Percentiles rank a stretch among this genome's conserved stretches.
Evolutionary conservation across 2,329 filamentous ascomycete species (phyloP).

Genomic region (Aspergillus latus): DNA sequence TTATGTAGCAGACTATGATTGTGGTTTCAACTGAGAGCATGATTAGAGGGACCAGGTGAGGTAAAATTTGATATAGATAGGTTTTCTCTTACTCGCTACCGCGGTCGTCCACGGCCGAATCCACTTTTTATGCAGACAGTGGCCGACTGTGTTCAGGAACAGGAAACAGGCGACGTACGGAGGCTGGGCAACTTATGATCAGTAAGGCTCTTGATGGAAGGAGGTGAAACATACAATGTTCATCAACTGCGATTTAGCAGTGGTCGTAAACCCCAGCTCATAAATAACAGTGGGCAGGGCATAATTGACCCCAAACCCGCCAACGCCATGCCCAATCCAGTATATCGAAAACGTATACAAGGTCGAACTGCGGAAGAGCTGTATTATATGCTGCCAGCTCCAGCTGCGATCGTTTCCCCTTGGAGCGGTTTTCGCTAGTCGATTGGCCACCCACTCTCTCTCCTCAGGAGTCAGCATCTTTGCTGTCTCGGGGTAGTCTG

Average conservation of each 20-base stretch:
- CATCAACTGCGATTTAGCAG: conserved; percentile 46
- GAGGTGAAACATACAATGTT: conserved; percentile 35
- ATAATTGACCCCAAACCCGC: conserved; percentile 44
- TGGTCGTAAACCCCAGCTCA: conserved; percentile 44
- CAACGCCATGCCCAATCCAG: conserved; percentile 47
- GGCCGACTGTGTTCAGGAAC: conserved; percentile 38
- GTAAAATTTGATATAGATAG: no score
- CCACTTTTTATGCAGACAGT: conserved; percentile 36
- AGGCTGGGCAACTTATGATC: conserved; percentile 23
- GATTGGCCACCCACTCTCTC: conserved; percentile 22
- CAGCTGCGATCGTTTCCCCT: conserved; percentile 33
- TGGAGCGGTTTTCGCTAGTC: conserved; percentile 32
- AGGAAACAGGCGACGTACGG: conserved; percentile 41
- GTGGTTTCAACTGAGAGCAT: conserved; percentile 32
- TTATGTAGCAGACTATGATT: conserved; percentile 44
- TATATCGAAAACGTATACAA: conserved; percentile 40
- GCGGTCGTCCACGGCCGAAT: conserved; percentile 42
- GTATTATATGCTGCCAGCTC: conserved; percentile 33
- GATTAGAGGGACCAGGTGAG: no score
- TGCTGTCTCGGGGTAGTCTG: conserved; percentile 36
- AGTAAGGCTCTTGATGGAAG: background rate
- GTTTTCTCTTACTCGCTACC: conserved; percentile 33
- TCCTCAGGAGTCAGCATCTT: conserved; percentile 33
- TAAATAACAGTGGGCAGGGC: conserved; percentile 47
- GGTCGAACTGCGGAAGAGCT: conserved; percentile 36